phyloP scores from a whole-genome alignment of 768 basidiomycete genomes.

The Cystobasidium ongulense region DNA sequence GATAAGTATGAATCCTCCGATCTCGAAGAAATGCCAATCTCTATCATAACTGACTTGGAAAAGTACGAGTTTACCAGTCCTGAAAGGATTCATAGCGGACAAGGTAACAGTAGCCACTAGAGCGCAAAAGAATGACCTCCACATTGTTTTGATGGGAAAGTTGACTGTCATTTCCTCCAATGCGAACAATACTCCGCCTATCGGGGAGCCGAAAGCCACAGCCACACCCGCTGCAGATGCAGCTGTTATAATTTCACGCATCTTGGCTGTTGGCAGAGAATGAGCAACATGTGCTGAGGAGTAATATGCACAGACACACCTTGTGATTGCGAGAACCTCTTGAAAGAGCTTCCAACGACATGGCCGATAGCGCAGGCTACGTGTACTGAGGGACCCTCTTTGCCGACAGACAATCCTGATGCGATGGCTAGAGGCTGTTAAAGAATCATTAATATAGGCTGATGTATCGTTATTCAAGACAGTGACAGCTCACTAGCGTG shows the following conservation, averaged over 20 bases:
- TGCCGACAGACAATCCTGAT: constrained; percentile 91
- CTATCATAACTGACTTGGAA: constrained; percentile 97
- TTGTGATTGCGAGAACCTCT: constrained; percentile 75
- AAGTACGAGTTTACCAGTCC: constrained; percentile 92
- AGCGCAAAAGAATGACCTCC: constrained; percentile 95
- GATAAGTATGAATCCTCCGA: constrained; percentile 88
- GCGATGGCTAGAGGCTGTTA: constrained; percentile 86
- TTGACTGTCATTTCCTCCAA: constrained; percentile 99
- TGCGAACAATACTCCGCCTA: constrained; percentile 93
- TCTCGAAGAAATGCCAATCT: constrained; percentile 99
- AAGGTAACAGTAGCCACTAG: constrained; percentile 92
- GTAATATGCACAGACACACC: constrained; percentile 51
- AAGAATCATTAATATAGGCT: constrained; percentile 26
- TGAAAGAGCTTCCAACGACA: constrained; percentile 76
- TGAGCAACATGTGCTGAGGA: constrained; percentile 40
- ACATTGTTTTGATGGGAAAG: constrained; percentile 97
- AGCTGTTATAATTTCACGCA: constrained; percentile 83
- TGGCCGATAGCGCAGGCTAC: constrained; percentile 90
- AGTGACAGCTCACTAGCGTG: constrained; percentile 60
- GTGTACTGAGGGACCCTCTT: constrained; percentile 97
- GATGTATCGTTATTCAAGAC: not conserved
- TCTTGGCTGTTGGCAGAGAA: constrained; percentile 45
- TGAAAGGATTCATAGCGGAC: constrained; percentile 97
- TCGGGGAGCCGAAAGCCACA: constrained; percentile 95
- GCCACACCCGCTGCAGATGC: constrained; percentile 97